A percentile compares a stretch with the other conserved stretches of the same genome.
Conservation (phyloP, 2,329 filamentous ascomycete species). For the Raffaelea arxii region DNA sequence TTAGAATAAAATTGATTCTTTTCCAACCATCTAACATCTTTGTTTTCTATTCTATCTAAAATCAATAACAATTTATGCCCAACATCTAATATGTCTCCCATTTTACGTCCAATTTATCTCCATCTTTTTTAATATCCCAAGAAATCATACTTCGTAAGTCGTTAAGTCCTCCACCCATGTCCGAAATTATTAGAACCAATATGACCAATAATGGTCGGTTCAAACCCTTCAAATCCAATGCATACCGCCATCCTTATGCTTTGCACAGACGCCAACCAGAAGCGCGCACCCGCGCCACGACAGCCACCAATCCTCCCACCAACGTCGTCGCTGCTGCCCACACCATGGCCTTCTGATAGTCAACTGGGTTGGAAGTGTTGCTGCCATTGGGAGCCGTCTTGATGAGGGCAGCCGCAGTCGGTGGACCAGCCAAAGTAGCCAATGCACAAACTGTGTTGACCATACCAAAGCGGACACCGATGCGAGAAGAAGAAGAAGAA, state of each 20-base stretch:
- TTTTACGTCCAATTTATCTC: too few species aligned
- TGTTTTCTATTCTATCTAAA: too few species aligned
- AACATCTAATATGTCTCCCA: too few species aligned
- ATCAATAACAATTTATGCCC: too few species aligned
- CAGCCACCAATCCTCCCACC: conserved; percentile 5
- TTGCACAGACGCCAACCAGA: conserved; percentile 9
- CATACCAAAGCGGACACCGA: conserved; percentile 35
- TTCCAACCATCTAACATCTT: too few species aligned
- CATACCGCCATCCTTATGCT: not conserved
- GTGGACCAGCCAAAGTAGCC: conserved; percentile 31
- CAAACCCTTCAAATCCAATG: too few species aligned
- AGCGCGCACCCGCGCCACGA: conserved; percentile 4
- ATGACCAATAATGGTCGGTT: too few species aligned
- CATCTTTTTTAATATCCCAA: too few species aligned
- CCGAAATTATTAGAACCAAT: too few species aligned
- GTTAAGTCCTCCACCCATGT: too few species aligned
- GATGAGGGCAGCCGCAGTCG: conserved; percentile 15
- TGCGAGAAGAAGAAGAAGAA: conserved; percentile 15
- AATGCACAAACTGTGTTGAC: conserved; percentile 28
- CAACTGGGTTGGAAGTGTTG: conserved; percentile 2
- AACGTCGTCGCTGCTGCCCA: conserved; percentile 13
- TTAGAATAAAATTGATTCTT: too few species aligned
- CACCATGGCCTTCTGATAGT: conserved; percentile 11
- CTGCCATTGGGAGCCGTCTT: conserved; percentile 1
- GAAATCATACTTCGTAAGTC: too few species aligned